These are phyloP conservation scores for Collybia mongolica DNA, from an alignment of 768 basidiomycete genomes.

Conservation along the genomic window DNA sequence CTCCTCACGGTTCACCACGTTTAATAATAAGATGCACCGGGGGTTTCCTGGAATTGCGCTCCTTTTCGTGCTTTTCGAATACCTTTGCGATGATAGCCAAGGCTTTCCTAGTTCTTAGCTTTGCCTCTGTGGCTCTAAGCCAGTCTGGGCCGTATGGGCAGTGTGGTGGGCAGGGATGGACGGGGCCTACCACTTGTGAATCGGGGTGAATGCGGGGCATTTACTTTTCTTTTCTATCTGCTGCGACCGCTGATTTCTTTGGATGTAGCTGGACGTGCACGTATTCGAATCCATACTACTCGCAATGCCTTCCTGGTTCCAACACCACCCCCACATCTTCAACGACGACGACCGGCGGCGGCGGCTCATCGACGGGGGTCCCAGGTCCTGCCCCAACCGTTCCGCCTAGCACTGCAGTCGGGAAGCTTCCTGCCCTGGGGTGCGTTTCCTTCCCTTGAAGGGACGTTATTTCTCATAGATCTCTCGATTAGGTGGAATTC, in stretches of 20 bases:
- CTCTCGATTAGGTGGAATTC: constrained; percentile 42
- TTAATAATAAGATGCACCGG: too few species aligned
- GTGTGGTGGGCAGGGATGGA: constrained; percentile 34
- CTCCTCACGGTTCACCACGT: too few species aligned
- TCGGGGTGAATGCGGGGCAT: constrained; percentile 26
- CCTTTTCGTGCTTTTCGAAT: too few species aligned
- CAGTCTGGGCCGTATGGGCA: constrained; percentile 23
- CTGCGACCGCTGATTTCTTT: too few species aligned
- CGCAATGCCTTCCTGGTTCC: constrained; percentile 29
- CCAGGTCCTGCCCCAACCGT: constrained; percentile 34
- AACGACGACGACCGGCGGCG: constrained; percentile 1
- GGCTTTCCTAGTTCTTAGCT: constrained; percentile 4
- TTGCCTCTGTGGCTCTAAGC: constrained; percentile 8
- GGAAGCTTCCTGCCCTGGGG: constrained; percentile 49
- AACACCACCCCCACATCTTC: neutral
- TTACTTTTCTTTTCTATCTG: too few species aligned
- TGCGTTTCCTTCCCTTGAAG: constrained; percentile 12
- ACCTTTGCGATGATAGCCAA: constrained; percentile 4
- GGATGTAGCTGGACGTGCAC: constrained; percentile 31
- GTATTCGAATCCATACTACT: constrained; percentile 32
- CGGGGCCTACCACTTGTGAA: constrained; percentile 29
- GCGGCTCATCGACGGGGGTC: neutral
- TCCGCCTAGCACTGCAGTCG: constrained; percentile 37
- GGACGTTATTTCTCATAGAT: neutral
- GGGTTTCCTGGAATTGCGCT: too few species aligned